These are phyloP conservation scores for Thielaviopsis populi DNA, from an alignment of 2,329 filamentous ascomycete genomes.

Conservation along the genomic window DNA sequence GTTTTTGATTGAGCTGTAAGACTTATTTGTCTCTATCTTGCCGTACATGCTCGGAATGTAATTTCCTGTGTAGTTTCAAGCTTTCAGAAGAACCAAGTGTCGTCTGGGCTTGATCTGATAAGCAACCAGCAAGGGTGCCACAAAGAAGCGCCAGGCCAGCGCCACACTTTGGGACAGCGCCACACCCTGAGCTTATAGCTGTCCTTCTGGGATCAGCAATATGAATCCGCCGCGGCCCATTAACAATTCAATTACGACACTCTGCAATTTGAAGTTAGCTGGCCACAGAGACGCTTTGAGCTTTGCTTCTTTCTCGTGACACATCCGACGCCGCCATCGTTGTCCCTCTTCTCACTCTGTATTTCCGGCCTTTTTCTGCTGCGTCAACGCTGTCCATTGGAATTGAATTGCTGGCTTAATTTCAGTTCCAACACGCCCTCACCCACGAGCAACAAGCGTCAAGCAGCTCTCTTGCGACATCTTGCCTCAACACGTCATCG, in stretches of 20 bases:
- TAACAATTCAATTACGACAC: not conserved
- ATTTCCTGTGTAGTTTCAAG: not conserved
- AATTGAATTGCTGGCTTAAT: constrained; percentile 10
- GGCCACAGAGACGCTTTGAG: not conserved
- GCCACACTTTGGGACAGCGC: not conserved
- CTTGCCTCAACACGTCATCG: constrained; percentile 3
- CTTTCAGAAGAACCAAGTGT: too few species aligned
- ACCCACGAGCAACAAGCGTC: not conserved
- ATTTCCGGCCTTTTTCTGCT: not conserved
- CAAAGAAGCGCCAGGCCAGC: not conserved
- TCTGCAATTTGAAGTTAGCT: not conserved
- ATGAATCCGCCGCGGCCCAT: not conserved
- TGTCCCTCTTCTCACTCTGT: not conserved
- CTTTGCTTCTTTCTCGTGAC: not conserved
- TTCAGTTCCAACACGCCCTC: not conserved
- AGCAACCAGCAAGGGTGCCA: not conserved
- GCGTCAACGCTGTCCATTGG: not conserved
- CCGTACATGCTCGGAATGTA: not conserved
- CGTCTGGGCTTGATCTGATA: too few species aligned
- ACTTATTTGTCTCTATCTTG: not conserved
- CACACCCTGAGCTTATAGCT: constrained; percentile 9
- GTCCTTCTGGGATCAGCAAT: constrained; percentile 4
- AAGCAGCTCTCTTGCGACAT: constrained; percentile 2
- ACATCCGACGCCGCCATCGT: not conserved
- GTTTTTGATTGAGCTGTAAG: too few species aligned